phyloP scores from a whole-genome alignment of 768 basidiomycete species.

The Psilocybe subaeruginosa region DNA sequence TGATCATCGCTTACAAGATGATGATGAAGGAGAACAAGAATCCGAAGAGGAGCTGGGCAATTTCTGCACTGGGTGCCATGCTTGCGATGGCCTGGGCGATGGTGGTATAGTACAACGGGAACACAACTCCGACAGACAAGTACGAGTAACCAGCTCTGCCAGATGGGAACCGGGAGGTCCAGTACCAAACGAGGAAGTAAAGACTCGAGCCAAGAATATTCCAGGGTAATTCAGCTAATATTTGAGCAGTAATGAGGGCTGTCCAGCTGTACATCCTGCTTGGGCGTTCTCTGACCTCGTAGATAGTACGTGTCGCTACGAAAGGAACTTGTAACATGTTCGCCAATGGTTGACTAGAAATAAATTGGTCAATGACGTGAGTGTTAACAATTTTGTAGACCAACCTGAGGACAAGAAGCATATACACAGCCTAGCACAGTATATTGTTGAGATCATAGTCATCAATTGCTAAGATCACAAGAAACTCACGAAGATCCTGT shows the following conservation, averaged over 20 bases:
- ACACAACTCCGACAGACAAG: conserved; percentile 53
- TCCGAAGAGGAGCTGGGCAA: conserved; percentile 59
- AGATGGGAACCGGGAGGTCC: conserved; percentile 60
- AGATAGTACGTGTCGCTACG: conserved; percentile 56
- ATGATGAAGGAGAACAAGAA: conserved; percentile 64
- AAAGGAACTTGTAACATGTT: conserved; percentile 66
- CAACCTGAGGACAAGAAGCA: conserved; percentile 48
- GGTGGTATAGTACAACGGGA: conserved; percentile 62
- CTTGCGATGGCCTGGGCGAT: conserved; percentile 63
- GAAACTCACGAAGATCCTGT: conserved; percentile 60
- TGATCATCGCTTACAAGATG: conserved; percentile 47
- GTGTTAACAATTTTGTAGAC: conserved; percentile 1
- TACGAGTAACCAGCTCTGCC: conserved; percentile 60
- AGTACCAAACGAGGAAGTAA: conserved; percentile 71
- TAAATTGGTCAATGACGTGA: neutral
- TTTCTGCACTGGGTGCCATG: conserved; percentile 60
- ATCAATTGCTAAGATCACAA: conserved; percentile 2
- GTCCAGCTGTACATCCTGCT: conserved; percentile 69
- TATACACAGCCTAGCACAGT: conserved; percentile 48
- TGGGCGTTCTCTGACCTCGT: conserved; percentile 67
- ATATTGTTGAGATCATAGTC: neutral
- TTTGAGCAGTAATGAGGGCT: conserved; percentile 54
- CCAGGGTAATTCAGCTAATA: conserved; percentile 62
- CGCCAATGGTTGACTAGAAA: conserved; percentile 47
- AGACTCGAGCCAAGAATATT: conserved; percentile 58